Evolutionary conservation across 371 early-diverging fungal species (phyloP), one percentile per base, ranked within the genome.

Genomic region (Caulochytrium protostelioides): DNA sequence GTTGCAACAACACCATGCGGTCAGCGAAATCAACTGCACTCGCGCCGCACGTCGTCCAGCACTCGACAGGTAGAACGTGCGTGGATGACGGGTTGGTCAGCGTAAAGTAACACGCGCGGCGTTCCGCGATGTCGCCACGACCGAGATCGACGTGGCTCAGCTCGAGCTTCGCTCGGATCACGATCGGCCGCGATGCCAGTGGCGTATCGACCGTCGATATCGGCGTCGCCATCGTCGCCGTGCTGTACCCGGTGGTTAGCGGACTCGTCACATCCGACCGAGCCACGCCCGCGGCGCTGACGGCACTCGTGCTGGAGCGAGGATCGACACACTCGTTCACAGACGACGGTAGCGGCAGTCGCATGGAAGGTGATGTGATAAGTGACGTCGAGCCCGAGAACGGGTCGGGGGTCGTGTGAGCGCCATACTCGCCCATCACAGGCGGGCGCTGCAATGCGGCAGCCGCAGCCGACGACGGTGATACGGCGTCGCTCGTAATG

Each of bases 101-200:
- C 0, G 52, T 58, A 22, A 61, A 60, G 37, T 65, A 65, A 34
- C 56, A 56, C 22, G 60, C 59, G 15, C 50, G 44, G 10, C 38
- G 29, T 18, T 55, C 55, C 13, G 35, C 35, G 2, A 52, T 37
- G 34, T 61, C 59, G 22, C 57, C 13, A 13, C 47, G 34, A 0
- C 56, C 56, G 10, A 65, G 42, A 24, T 58, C 57, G 27, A 65
- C 50, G 1, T 37, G 3, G 2, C 43, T 28, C 2, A 55, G 35
- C 36, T 64, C 61, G 8, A 58, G 43, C n/a, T n/a, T n/a, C n/a
- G n/a, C n/a, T n/a, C n/a, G n/a, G n/a, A n/a, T n/a, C n/a, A n/a
- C n/a, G n/a, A n/a, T n/a, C n/a, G n/a, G 37, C 39, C 10, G 71
- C 28, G 0, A 38, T 36, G 14, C 50, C 51, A 4, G 44, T 35